phyloP scores from a whole-genome alignment of 106 monocot genomes.

The Dioscorea zingiberensis region DNA sequence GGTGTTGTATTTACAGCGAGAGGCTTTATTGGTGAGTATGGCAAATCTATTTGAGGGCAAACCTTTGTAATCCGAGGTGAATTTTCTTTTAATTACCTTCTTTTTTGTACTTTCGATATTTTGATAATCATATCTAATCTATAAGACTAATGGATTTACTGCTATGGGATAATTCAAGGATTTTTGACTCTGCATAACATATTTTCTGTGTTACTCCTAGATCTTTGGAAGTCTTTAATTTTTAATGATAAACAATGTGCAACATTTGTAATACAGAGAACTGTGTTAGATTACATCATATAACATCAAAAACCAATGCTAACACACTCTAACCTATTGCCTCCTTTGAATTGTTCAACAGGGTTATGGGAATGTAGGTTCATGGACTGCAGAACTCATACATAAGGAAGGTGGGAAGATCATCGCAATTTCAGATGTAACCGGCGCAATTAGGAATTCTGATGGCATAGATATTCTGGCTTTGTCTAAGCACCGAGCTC shows the following conservation, averaged over 20 bases:
- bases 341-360: background rate
- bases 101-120: background rate
- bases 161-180: background rate
- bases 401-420: slow-evolving; percentile 81
- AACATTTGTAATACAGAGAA: too few species aligned
- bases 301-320: background rate
- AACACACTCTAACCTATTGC: background rate
- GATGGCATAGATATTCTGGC: slow-evolving; percentile 68
- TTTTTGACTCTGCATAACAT: too few species aligned
- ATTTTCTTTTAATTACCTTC: background rate
- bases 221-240: too few species aligned
- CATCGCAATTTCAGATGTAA: slow-evolving; percentile 60
- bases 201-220: too few species aligned
- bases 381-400: slow-evolving; percentile 77
- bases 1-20: slow-evolving; percentile 77
- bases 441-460: slow-evolving; percentile 58
- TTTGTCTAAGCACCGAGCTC: slow-evolving; percentile 38
- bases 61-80: slow-evolving; percentile 86
- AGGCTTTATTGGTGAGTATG: slow-evolving; percentile 70
- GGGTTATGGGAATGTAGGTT: slow-evolving; percentile 82
- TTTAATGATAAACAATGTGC: too few species aligned
- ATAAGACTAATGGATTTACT: too few species aligned
- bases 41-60: slow-evolving; percentile 65
- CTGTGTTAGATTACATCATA: too few species aligned
- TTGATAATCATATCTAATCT: too few species aligned